Conservation (phyloP, 1,139 yeast species). For the Kodamaea ohmeri region DNA sequence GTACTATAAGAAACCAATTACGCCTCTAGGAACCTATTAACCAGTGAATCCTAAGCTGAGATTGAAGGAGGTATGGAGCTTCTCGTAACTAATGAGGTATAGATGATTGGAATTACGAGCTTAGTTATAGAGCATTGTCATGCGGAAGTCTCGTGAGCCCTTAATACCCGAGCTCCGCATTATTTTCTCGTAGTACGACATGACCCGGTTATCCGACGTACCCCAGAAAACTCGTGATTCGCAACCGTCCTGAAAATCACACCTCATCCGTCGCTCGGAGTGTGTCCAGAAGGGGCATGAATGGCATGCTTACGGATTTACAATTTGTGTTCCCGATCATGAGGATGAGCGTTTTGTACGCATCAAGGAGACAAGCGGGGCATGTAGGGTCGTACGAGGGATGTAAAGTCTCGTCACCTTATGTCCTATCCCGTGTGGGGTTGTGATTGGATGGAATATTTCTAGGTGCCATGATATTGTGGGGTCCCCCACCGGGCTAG, state of each 20-base stretch:
- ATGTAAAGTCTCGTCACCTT: no score
- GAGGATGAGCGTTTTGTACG: neutral
- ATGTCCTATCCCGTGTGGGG: neutral
- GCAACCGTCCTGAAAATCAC: neutral
- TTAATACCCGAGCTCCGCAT: no score
- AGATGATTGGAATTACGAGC: no score
- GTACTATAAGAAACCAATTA: no score
- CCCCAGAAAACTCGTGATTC: constrained; percentile 4
- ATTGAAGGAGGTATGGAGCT: no score
- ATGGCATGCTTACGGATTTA: neutral
- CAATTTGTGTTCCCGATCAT: no score
- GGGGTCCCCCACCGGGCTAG: constrained; percentile 6
- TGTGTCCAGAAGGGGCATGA: neutral
- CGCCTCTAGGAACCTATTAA: no score
- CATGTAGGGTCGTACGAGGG: neutral
- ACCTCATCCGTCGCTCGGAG: neutral
- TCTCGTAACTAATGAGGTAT: no score
- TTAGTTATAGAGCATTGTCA: no score
- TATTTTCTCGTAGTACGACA: no score
- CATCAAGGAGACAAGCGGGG: neutral
- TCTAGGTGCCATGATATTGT: neutral
- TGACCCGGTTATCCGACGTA: constrained; percentile 2
- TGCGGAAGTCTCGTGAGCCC: no score
- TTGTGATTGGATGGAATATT: constrained; percentile 1
- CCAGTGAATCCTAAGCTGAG: no score